These are phyloP conservation scores for Cladosporium phlei DNA, from an alignment of 2,329 filamentous ascomycete genomes.

Conservation along the genomic window DNA sequence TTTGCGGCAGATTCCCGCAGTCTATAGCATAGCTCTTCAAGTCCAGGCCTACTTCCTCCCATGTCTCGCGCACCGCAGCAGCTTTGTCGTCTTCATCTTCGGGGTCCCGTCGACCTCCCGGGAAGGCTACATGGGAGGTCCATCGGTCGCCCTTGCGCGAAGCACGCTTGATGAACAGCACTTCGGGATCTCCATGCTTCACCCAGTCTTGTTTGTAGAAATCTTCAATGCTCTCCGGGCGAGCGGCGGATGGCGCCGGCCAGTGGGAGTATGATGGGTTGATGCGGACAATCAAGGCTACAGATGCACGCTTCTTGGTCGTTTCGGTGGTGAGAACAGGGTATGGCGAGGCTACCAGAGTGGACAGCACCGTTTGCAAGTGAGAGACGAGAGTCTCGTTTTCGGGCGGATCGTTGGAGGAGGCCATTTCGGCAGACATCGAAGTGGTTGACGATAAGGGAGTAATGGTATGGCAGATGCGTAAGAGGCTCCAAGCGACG, in stretches of 20 bases:
- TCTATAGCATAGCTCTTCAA: conserved; percentile 39
- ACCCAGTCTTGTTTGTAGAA: conserved; percentile 65
- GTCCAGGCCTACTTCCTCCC: conserved; percentile 61
- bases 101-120: conserved; percentile 62
- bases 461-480: neutral
- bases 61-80: conserved; percentile 59
- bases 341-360: conserved; percentile 44
- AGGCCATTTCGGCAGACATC: neutral
- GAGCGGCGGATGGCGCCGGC: conserved; percentile 31
- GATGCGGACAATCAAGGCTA: conserved; percentile 60
- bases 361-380: conserved; percentile 39
- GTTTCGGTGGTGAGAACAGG: conserved; percentile 45
- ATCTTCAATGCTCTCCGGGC: conserved; percentile 37
- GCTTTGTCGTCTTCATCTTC: conserved; percentile 59
- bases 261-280: conserved; percentile 54
- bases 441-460: neutral
- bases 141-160: conserved; percentile 62
- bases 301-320: conserved; percentile 58
- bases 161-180: conserved; percentile 67
- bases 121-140: conserved; percentile 65
- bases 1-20: conserved; percentile 61
- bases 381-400: conserved; percentile 33
- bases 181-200: conserved; percentile 59
- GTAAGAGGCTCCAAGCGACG: neutral
- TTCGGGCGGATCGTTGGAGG: conserved; percentile 1